Conservation (phyloP, 768 basidiomycete genomes). For the Filobasidium floriforme region DNA sequence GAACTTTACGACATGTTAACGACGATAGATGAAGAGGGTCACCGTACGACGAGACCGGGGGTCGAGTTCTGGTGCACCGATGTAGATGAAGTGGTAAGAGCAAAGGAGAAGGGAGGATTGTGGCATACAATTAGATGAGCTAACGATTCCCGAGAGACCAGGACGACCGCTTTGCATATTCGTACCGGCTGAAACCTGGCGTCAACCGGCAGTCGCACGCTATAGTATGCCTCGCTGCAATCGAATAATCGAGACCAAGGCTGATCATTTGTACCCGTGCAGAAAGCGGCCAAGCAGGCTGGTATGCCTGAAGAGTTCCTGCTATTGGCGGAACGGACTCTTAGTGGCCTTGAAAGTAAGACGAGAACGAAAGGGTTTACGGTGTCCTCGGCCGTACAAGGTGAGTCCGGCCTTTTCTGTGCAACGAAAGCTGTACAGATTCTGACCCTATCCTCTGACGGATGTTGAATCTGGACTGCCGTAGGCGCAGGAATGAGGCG, state of each 20-base stretch:
- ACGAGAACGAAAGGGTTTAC: too few species aligned
- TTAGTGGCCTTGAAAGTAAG: conserved; percentile 13
- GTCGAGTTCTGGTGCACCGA: conserved; percentile 85
- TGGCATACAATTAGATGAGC: neutral
- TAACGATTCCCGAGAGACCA: conserved; percentile 35
- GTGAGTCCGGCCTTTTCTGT: too few species aligned
- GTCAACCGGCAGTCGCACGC: conserved; percentile 85
- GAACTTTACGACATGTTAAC: conserved; percentile 80
- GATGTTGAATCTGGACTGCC: too few species aligned
- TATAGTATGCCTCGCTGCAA: conserved; percentile 26
- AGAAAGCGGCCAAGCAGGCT: conserved; percentile 80
- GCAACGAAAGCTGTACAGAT: too few species aligned
- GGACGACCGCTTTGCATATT: conserved; percentile 74
- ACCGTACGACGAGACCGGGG: conserved; percentile 51
- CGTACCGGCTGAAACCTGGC: conserved; percentile 69
- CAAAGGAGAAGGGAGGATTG: neutral
- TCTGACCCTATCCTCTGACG: too few species aligned
- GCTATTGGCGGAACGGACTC: conserved; percentile 23
- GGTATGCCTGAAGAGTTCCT: conserved; percentile 56
- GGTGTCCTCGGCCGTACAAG: too few species aligned
- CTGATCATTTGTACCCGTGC: conserved; percentile 31
- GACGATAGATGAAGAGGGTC: conserved; percentile 39
- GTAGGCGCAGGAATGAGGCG: too few species aligned
- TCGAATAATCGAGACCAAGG: neutral
- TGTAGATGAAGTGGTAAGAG: conserved; percentile 67